Base-by-base conservation (phyloP, 257 asterid genomes). In the Paulownia fortunei region DNA sequence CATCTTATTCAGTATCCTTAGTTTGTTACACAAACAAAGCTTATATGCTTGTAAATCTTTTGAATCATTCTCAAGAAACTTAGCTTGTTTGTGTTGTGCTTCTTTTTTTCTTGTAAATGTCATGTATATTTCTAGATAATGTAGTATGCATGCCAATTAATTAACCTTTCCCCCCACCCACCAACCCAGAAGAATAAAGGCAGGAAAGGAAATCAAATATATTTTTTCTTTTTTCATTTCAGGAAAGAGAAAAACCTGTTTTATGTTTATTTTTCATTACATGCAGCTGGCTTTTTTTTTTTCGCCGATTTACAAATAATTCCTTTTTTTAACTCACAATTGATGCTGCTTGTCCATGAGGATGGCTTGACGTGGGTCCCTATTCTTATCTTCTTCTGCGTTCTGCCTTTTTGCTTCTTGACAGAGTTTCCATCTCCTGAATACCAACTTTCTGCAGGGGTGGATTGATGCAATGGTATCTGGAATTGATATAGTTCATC, bases 21-120 rank as follows among this genome's bases (percentile, higher is more conserved):
- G 32, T 69, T 63, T 67, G 61, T 54, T 65, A 8, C n/a, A 24
- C 55, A 21, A 19, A 44, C 15, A 46, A 68, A 55, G 44, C 2
- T 15, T 47, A 46, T n/a, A 49, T 75, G 69, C 74, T 23, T 82
- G 76, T 62, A 52, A 61, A 73, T 67, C 11, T 54, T 27, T 30
- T 19, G 36, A 21, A 11, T 44, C 71, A 39, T 15, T 41, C 44
- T 15, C 30, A 21, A 59, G 69, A n/a, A 71, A 60, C 59, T 64
- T 63, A 49, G 65, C 64, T 69, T 58, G 73, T 59, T 16, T 37
- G 15, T 32, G 1, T 54, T 46, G 19, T 19, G 41, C 64, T 58
- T 13, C 39, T 72, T 76, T 15, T 21, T 58, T 8, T 3, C 32
- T 24, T 11, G 55, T 37, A 42, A 64, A 47, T 69, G 3, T 55